Evolutionary conservation across 192 early-diverging fungal genomes (phyloP).

Genomic region (Haplosporangium gracile): DNA sequence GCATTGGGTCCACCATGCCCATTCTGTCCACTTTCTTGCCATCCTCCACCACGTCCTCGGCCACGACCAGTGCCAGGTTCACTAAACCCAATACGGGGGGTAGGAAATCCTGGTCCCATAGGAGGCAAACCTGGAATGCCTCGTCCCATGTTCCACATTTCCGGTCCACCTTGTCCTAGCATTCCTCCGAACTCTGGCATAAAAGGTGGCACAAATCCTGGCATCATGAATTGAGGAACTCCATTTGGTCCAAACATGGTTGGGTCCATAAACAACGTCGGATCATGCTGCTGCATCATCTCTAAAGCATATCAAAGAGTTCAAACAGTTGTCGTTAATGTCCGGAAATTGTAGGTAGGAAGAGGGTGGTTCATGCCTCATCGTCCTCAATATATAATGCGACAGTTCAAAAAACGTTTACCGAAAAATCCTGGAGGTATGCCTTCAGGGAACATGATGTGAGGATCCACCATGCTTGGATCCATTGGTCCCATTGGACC

Average conservation of each 20-base stretch:
- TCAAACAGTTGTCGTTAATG: background rate
- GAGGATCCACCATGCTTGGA: conserved; percentile 15
- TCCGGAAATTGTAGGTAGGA: too few relatives aligned
- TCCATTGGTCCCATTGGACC: conserved; percentile 34
- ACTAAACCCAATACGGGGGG: conserved; percentile 48
- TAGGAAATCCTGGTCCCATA: conserved; percentile 52
- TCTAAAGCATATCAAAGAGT: conserved; percentile 4
- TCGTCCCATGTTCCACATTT: conserved; percentile 44
- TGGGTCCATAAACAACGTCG: conserved; percentile 47
- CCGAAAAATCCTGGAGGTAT: conserved; percentile 49
- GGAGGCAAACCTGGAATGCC: conserved; percentile 47
- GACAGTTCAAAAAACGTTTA: background rate
- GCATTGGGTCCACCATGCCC: background rate
- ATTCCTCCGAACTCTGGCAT: conserved; percentile 37
- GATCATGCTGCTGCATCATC: conserved; percentile 53
- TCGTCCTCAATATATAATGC: too few relatives aligned
- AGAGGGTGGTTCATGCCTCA: too few relatives aligned
- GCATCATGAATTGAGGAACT: conserved; percentile 43
- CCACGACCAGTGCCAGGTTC: conserved; percentile 34
- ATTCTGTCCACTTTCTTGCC: conserved; percentile 34
- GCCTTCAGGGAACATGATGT: conserved; percentile 36
- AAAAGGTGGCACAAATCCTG: conserved; percentile 51
- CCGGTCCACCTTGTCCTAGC: conserved; percentile 16
- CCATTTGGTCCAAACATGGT: conserved; percentile 30
- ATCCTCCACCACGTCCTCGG: conserved; percentile 27